Evolutionary conservation across 352 stramenopile genomes (phyloP), one percentile per base, ranked within the genome.

Genomic region (Nothophytophthora sp.): DNA sequence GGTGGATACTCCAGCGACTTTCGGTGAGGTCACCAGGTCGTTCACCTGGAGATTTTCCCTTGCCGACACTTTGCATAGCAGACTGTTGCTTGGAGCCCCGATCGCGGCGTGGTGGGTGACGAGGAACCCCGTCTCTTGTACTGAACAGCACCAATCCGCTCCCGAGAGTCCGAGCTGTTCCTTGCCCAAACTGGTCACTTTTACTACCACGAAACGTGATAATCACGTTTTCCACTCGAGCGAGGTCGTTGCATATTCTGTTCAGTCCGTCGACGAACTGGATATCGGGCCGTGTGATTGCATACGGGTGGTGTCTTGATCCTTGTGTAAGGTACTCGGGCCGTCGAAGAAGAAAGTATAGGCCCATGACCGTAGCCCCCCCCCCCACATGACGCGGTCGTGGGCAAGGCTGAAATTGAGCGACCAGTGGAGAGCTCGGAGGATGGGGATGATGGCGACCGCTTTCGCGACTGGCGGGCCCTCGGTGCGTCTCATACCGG

Each of bases 131-230:
- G 27, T 35, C n/a, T 34, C 47, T 4, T 46, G n/a, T 7, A 55
- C 47, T 2, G 47, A 35, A 16, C 47, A 55, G 18, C 47, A 55
- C 47, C 36, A 55, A 2, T 6, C 1, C 4, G 15, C 10, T 15
- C 47, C 47, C 1, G 47, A 47, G 11, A 34, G 16, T 19, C 15
- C 47, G 10, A 55, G 18, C 11, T 6, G 35, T 47, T 12, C 47
- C 47, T 32, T 23, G 25, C 2, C 47, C 36, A 40, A 47, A 53
- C 28, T 55, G 36, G n/a, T 55, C 36, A 1, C 9, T 24, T 23
- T 55, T 55, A 13, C 36, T 46, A 22, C 47, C 47, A 15, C 47
- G 35, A 36, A 55, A 46, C 12, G 11, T 25, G 5, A 55, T 23
- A 8, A 12, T 15, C 2, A 55, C 37, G 2, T 24, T 18, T 3